Evolutionary conservation across 768 basidiomycete genomes (phyloP), one percentile per base, ranked within the genome.

Genomic region (Mycena belliarum): DNA sequence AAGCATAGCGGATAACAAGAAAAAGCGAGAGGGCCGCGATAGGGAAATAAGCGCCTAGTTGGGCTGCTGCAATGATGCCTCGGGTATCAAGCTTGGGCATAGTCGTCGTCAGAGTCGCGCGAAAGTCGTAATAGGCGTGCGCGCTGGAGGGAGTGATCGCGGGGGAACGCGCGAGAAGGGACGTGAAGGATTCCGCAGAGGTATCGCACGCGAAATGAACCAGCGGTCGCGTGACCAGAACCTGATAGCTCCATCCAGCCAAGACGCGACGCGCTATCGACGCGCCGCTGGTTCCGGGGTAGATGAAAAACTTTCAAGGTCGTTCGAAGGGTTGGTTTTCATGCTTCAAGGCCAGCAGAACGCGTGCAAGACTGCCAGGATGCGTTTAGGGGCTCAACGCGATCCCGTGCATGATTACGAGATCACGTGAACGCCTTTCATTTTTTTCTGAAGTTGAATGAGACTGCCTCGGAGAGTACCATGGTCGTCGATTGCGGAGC

Each of bases 401-500:
- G n/a, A n/a, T n/a, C n/a, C 29, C 12, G 29, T 6, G 29, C 29
- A 6, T 32, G 29, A n/a, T 32, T 6, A 32, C 7, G 21, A n/a
- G 40, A 21, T 41, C 40, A 41, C 40, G 40, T 41, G 40, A 23
- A 10, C 6, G 6, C 6, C 7, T 44, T 16, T 26, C 25, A 10
- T 44, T 44, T 26, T 44, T 26, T 44, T 18, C 25, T 26, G 7
- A 20, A 28, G 14, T 15, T 10, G 26, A 53, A 90, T 91, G 89
- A 77, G 81, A 59, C 79, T 91, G 21, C 93, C 93, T 54, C 83
- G 89, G 49, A 82, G 92, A 29, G 87, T 91, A 0, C 90, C 92
- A 5, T 95, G 93, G 93, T 72, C 84, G 15, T 79, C 81, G 33
- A 69, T 84, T 9, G 65, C 72, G 32, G 93, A 95, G 67, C 75